Conservation (phyloP, 1,139 yeast genomes). For the Lodderomyces metapsilosis region DNA sequence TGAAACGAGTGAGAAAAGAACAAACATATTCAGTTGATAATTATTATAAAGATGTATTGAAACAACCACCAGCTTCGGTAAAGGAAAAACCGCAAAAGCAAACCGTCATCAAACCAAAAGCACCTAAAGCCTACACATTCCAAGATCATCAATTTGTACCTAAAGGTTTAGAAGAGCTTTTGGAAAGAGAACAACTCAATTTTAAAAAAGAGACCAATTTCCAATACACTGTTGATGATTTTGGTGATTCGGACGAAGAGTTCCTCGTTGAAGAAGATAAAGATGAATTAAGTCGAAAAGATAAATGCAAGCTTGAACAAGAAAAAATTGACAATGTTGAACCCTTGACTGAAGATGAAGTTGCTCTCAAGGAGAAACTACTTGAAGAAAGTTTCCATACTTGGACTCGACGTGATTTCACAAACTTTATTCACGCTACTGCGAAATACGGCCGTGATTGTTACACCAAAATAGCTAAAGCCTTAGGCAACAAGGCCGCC, state of each 20-base stretch:
- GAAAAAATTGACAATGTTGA: constrained; percentile 64
- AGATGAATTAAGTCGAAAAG: constrained; percentile 38
- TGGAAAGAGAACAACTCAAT: constrained; percentile 76
- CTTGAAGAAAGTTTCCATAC: constrained; percentile 66
- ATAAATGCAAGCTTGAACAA: constrained; percentile 54
- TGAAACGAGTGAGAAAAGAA: constrained; percentile 88
- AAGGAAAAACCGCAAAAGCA: constrained; percentile 11
- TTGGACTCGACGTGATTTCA: constrained; percentile 89
- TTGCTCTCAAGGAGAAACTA: constrained; percentile 56
- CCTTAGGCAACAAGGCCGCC: constrained; percentile 64
- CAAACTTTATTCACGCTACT: constrained; percentile 76
- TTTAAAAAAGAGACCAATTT: constrained; percentile 74
- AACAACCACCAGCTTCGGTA: constrained; percentile 32
- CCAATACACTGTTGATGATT: constrained; percentile 57
- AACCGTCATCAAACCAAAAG: constrained; percentile 32
- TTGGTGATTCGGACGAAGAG: constrained; percentile 55
- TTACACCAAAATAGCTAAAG: constrained; percentile 57
- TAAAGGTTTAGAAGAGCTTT: constrained; percentile 56
- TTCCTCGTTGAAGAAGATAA: constrained; percentile 52
- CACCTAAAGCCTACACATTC: constrained; percentile 70
- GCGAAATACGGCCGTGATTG: constrained; percentile 77
- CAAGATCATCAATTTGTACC: constrained; percentile 93
- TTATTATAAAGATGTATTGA: constrained; percentile 79
- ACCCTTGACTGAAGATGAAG: constrained; percentile 78
- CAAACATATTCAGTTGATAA: constrained; percentile 85